Evolutionary conservation across 768 basidiomycete genomes (phyloP), one percentile per base, ranked within the genome.

Genomic region (Amanita jacksonii): DNA sequence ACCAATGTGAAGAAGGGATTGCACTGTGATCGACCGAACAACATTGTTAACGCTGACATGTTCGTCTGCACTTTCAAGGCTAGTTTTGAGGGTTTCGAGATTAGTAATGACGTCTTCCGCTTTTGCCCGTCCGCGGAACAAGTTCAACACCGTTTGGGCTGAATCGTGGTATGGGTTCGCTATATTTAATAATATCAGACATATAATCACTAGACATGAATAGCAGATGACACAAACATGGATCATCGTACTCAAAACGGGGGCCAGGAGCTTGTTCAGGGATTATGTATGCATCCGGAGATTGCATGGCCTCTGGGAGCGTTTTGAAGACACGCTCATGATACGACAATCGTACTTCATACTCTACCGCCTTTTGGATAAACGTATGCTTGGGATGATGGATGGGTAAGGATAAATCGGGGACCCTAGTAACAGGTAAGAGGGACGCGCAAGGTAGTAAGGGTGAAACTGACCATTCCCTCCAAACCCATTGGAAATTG

Each of bases 401-500:
- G 8, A 73, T 57, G 4, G 79, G 65, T 8, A 94, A 63, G 1
- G 73, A 60, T 23, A 98, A 67, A 64, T 98, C 96, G 2, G 85
- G 81, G 10, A 90, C 67, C 94, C 94, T 98, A 42, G 5, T 37
- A 19, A 16, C 30, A 27, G 7, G 31, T 40, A n/a, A 49, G 34
- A 15, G 40, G 35, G 8, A 22, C 27, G 15, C 4, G 13, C 28
- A 15, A 22, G 23, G 25, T 39, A 23, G 36, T 12, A 28, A 3
- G 13, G 20, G 13, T 30, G 35, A 19, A 3, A 63, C 80, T 35
- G 41, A 92, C 94, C 96, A 99, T 73, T 98, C 96, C 56, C 90
- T 93, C 96, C 96, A 99, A 10, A 96, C 90, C 96, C 96, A 98
- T 54, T 84, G 81, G 64, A 97, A 99, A 19, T 82, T 84, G 60